phyloP scores from a whole-genome alignment of 73 alveolate species.

The Stentor coeruleus region DNA sequence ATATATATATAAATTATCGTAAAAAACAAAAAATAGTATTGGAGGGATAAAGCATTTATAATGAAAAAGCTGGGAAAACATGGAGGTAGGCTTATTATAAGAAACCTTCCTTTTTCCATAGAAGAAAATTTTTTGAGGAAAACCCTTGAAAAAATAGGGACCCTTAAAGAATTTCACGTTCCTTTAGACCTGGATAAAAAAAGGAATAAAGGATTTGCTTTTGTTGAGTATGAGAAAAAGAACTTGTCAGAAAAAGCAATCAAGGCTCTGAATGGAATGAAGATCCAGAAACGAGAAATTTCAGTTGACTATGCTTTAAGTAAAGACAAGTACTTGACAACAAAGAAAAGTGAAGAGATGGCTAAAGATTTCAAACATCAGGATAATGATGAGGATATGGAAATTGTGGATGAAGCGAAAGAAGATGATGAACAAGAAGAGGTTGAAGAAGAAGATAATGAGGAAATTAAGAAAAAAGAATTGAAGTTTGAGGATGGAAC shows the following conservation, averaged over 20 bases:
- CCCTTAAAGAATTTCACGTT: neutral
- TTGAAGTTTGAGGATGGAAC: neutral
- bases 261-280: neutral
- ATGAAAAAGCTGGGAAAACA: conserved; percentile 23
- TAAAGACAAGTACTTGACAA: neutral
- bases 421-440: conserved; percentile 19
- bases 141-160: conserved; percentile 8
- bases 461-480: neutral
- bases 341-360: neutral
- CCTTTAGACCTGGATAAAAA: neutral
- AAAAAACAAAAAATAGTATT: no score
- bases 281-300: conserved; percentile 3
- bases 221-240: conserved; percentile 17
- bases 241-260: conserved; percentile 18
- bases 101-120: conserved; percentile 11
- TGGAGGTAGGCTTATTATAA: conserved; percentile 24
- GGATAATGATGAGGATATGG: neutral
- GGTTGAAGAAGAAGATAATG: conserved; percentile 23
- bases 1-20: no score
- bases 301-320: conserved; percentile 13
- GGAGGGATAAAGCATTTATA: no score
- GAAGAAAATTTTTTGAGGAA: neutral
- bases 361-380: conserved; percentile 1
- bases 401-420: neutral
- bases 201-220: conserved; percentile 18